Evolutionary conservation across 768 basidiomycete species (phyloP), one percentile per base, ranked within the genome.

Genomic region (Lentinula edodes): DNA sequence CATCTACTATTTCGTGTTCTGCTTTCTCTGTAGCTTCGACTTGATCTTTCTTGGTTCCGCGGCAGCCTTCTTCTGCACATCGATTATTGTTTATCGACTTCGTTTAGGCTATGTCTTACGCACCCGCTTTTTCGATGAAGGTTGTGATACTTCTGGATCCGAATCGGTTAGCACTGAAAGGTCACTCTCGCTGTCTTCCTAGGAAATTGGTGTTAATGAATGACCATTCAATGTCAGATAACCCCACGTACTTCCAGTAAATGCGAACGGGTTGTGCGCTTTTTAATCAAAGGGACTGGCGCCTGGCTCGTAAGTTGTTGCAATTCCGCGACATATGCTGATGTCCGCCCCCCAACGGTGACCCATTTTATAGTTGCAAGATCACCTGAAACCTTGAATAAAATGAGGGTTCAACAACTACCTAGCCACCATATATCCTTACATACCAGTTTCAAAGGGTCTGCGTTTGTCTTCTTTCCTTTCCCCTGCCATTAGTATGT

Each of bases 261-360:
- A 61, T 38, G 43, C 53, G 63, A 55, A 55, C 45, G 58, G 16
- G 55, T 54, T n/a, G 58, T 16, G 32, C 35, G 53, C 20, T 54
- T 58, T 28, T 58, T 62, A 12, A 20, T 6, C 34, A 58, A 18
- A 32, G 73, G 61, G 16, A 8, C 16, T 20, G 45, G 34, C 16
- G 18, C 34, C 20, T 59, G 32, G 34, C 61, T 63, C n/a, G 16
- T 42, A 15, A 75, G 68, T 34, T 69, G 67, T 69, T 91, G 90
- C 9, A 91, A 73, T 71, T 91, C 83, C 12, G 69, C 68, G 7
- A 91, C 85, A 65, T 80, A 87, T 13, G 90, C 90, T 3, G 89
- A 89, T 7, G 90, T 91, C 15, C 90, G 79, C 3, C 90, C 89
- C 16, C 88, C 89, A 7, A 93, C 87, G 5, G 85, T 89, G 58